Conservation (phyloP, 768 basidiomycete genomes). For the Kwoniella botswanensis region DNA sequence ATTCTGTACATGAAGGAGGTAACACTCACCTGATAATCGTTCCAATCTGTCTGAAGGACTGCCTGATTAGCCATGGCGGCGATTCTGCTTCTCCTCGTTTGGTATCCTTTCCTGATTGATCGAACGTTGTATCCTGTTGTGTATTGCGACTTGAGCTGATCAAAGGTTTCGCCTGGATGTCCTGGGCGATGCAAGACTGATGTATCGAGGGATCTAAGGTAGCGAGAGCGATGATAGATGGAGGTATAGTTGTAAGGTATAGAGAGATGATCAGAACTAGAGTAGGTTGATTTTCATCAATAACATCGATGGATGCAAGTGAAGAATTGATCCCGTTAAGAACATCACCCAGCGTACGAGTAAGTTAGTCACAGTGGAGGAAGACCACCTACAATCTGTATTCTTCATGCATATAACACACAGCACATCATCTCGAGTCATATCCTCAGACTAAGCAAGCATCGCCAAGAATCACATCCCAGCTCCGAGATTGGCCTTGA, state of each 20-base stretch:
- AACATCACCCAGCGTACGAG: neutral
- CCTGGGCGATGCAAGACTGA: neutral
- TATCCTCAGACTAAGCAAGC: too few species aligned
- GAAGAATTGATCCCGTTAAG: conserved; percentile 20
- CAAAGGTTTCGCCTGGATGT: too few species aligned
- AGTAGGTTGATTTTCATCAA: neutral
- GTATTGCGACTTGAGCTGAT: too few species aligned
- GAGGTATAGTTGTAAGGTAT: neutral
- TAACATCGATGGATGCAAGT: neutral
- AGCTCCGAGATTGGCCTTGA: too few species aligned
- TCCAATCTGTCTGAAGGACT: conserved; percentile 37
- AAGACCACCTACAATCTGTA: conserved; percentile 1
- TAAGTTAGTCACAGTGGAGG: conserved; percentile 6
- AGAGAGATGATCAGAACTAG: neutral
- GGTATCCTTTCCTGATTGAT: neutral
- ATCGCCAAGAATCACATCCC: too few species aligned
- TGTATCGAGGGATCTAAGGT: neutral
- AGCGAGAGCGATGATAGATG: neutral
- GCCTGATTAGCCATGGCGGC: conserved; percentile 16
- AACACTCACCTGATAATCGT: conserved; percentile 32
- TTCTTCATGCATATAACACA: neutral
- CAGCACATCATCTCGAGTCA: neutral
- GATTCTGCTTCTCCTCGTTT: neutral
- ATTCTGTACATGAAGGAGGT: too few species aligned
- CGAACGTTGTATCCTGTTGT: neutral